Conservation (phyloP, 352 stramenopile genomes). For the Blastocystis sp. region DNA sequence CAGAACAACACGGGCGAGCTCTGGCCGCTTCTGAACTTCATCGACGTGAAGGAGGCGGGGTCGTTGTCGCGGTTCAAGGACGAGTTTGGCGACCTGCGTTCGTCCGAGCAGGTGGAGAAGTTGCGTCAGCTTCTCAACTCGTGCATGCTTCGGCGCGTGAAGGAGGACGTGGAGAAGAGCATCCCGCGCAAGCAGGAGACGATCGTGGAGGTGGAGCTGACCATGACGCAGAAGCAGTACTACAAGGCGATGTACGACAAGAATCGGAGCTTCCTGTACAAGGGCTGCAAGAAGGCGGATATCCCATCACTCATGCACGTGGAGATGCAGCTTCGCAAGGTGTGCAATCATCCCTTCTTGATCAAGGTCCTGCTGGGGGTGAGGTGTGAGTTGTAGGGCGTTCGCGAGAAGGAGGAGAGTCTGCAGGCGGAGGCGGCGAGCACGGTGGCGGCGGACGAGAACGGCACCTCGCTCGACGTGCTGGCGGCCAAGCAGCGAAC, state of each 20-base stretch:
- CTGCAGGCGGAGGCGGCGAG: background rate
- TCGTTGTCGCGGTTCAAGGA: conserved; percentile 74
- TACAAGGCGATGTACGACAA: conserved; percentile 91
- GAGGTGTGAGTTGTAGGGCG: conserved; percentile 22
- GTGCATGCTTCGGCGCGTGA: conserved; percentile 95
- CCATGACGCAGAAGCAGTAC: conserved; percentile 95
- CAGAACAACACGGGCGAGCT: conserved; percentile 95
- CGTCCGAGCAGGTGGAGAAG: conserved; percentile 88
- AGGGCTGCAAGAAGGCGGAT: conserved; percentile 61
- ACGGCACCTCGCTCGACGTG: background rate
- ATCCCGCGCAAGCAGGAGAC: conserved; percentile 96
- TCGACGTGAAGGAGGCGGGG: conserved; percentile 81
- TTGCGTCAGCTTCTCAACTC: conserved; percentile 90
- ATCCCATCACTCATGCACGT: conserved; percentile 84
- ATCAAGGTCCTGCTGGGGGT: conserved; percentile 78
- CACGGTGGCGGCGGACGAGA: background rate
- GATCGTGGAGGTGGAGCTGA: conserved; percentile 89
- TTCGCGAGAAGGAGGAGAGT: conserved; percentile 71
- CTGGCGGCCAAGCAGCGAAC: conserved; percentile 5
- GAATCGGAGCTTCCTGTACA: conserved; percentile 80
- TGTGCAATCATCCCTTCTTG: conserved; percentile 90
- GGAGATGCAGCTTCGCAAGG: conserved; percentile 91
- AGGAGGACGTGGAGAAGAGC: conserved; percentile 97
- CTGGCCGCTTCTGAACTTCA: conserved; percentile 94
- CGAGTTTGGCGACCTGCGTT: conserved; percentile 91